These are phyloP conservation scores for Gleditsia sinensis DNA, from an alignment of 306 rosid genomes.

Conservation along the genomic window DNA sequence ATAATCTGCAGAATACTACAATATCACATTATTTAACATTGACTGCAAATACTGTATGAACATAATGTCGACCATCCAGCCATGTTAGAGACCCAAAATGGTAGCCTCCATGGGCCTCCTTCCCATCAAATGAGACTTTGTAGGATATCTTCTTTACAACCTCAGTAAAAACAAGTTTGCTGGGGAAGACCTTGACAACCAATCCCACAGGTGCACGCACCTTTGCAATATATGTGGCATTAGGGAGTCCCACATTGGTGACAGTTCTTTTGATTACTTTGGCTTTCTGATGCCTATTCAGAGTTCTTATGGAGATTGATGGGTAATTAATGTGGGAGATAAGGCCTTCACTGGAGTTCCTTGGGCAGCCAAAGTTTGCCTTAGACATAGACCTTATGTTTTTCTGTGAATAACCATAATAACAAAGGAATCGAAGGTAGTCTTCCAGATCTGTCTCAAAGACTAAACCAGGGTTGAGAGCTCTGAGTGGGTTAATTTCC, in stretches of 20 bases:
- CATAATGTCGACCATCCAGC: constrained; percentile 52
- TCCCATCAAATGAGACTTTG: constrained; percentile 48
- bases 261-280: constrained; percentile 45
- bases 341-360: constrained; percentile 47
- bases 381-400: constrained; percentile 48
- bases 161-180: constrained; percentile 42
- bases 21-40: constrained; percentile 40
- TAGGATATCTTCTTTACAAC: constrained; percentile 40
- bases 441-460: constrained; percentile 44
- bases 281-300: constrained; percentile 39
- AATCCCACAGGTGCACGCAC: constrained; percentile 54
- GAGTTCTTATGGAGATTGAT: constrained; percentile 54
- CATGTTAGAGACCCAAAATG: constrained; percentile 59
- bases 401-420: constrained; percentile 54
- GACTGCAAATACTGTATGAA: constrained; percentile 50
- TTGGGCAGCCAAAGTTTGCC: constrained; percentile 57
- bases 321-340: constrained; percentile 61
- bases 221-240: constrained; percentile 51
- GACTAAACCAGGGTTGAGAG: constrained; percentile 63
- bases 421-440: constrained; percentile 60
- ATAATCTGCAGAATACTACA: not conserved
- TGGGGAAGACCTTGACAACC: constrained; percentile 49
- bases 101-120: constrained; percentile 54
- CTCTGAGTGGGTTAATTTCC: constrained; percentile 57
- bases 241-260: constrained; percentile 54